A percentile compares a stretch with the other conserved stretches of the same genome.
These are phyloP conservation scores for Cerioporus squamosus DNA, from an alignment of 1,284 basidiomycete species.

Conservation along the genomic window DNA sequence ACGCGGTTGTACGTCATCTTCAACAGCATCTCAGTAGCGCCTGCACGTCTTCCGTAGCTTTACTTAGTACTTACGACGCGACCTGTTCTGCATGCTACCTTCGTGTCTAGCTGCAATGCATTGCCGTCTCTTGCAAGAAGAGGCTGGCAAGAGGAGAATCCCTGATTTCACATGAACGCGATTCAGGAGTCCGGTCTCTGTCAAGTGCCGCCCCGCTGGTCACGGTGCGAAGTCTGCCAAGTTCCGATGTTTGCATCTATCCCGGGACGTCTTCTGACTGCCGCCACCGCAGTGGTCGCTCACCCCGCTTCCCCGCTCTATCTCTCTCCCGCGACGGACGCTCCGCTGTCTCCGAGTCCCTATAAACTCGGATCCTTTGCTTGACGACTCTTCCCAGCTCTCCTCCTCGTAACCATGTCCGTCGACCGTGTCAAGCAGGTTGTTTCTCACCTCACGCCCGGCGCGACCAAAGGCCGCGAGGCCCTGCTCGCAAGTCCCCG, in stretches of 20 bases:
- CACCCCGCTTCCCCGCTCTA: too few species aligned
- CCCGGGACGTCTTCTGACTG: background rate
- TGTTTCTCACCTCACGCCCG: constrained; percentile 57
- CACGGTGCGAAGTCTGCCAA: background rate
- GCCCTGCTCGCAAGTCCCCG: constrained; percentile 59
- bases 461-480: constrained; percentile 44
- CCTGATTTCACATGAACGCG: constrained; percentile 2
- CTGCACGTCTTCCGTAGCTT: too few species aligned
- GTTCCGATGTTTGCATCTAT: background rate
- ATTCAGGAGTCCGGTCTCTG: background rate
- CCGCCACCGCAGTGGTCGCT: too few species aligned
- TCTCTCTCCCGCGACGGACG: background rate
- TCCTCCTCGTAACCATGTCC: constrained; percentile 11
- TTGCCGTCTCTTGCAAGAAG: too few species aligned
- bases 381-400: background rate
- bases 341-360: background rate
- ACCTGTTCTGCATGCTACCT: too few species aligned
- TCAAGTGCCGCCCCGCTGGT: background rate
- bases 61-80: too few species aligned
- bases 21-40: too few species aligned
- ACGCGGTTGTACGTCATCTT: too few species aligned
- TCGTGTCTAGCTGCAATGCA: too few species aligned
- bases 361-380: background rate
- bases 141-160: too few species aligned
- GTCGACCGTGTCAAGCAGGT: constrained; percentile 68